These are phyloP conservation scores for Elaeis guineensis DNA, from an alignment of 176 grass and related monocot genomes.

Conservation along the genomic window DNA sequence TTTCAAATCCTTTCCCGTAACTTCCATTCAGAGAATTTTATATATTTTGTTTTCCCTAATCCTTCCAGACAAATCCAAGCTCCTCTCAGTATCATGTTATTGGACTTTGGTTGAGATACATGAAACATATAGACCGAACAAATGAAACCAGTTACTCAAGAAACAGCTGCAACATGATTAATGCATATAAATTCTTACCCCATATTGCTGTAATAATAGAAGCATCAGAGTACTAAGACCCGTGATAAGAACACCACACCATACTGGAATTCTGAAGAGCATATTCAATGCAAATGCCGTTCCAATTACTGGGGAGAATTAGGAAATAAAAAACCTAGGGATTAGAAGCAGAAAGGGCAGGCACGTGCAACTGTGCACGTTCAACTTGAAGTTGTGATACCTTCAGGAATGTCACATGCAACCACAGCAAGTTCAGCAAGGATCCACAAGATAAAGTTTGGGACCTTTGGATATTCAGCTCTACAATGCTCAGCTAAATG, in stretches of 20 bases:
- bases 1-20: too few relatives aligned
- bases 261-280: slow-evolving; percentile 78
- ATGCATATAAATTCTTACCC: slow-evolving; percentile 37
- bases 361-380: too few relatives aligned
- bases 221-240: slow-evolving; percentile 91
- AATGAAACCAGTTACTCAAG: too few relatives aligned
- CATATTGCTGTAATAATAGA: slow-evolving; percentile 84
- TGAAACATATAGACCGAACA: too few relatives aligned
- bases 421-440: slow-evolving; percentile 96
- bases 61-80: too few relatives aligned
- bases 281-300: slow-evolving; percentile 99
- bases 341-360: too few relatives aligned
- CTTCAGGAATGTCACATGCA: slow-evolving; percentile 98
- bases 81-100: too few relatives aligned
- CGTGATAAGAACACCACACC: slow-evolving; percentile 94
- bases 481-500: slow-evolving; percentile 96
- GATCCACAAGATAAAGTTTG: slow-evolving; percentile 87
- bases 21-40: too few relatives aligned
- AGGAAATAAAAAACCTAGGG: neutral
- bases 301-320: slow-evolving; percentile 71
- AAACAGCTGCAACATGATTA: slow-evolving; percentile 8
- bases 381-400: slow-evolving; percentile 24
- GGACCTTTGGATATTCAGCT: slow-evolving; percentile 78
- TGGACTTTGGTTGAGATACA: too few relatives aligned
- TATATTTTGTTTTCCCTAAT: too few relatives aligned